phyloP scores from a whole-genome alignment of 305 asterid species.

The Coffea humblotiana region DNA sequence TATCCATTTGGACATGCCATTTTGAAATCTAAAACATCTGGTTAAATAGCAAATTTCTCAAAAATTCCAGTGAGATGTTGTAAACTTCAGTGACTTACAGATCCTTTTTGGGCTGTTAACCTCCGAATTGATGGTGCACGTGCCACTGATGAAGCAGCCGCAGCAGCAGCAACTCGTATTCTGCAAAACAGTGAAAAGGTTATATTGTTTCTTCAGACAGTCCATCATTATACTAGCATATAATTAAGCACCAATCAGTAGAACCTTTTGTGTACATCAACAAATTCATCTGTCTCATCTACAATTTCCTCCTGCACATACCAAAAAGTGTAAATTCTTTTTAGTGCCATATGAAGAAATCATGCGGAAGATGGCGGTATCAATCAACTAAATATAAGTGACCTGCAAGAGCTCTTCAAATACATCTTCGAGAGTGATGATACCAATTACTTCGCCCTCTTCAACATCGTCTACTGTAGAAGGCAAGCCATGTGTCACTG shows the following conservation, averaged over 20 bases:
- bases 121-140: slow-evolving; percentile 85
- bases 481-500: slow-evolving; percentile 28
- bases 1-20: background rate
- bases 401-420: slow-evolving; percentile 98
- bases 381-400: slow-evolving; percentile 1
- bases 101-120: slow-evolving; percentile 58
- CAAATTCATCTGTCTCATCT: slow-evolving; percentile 94
- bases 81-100: slow-evolving; percentile 48
- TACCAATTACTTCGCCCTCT: slow-evolving; percentile 83
- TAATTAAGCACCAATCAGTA: background rate
- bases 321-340: slow-evolving; percentile 5
- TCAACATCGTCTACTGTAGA: slow-evolving; percentile 58
- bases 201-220: slow-evolving; percentile 2
- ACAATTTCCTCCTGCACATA: slow-evolving; percentile 88
- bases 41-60: background rate
- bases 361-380: background rate
- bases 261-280: slow-evolving; percentile 89
- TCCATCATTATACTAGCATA: background rate
- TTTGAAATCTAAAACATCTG: background rate
- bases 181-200: slow-evolving; percentile 42
- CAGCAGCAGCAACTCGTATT: slow-evolving; percentile 97
- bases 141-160: slow-evolving; percentile 88
- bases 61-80: background rate
- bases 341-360: background rate
- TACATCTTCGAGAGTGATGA: slow-evolving; percentile 91